Conservation (phyloP, 805 yeast genomes). For the Vanderwaltozyma tropicalis region DNA sequence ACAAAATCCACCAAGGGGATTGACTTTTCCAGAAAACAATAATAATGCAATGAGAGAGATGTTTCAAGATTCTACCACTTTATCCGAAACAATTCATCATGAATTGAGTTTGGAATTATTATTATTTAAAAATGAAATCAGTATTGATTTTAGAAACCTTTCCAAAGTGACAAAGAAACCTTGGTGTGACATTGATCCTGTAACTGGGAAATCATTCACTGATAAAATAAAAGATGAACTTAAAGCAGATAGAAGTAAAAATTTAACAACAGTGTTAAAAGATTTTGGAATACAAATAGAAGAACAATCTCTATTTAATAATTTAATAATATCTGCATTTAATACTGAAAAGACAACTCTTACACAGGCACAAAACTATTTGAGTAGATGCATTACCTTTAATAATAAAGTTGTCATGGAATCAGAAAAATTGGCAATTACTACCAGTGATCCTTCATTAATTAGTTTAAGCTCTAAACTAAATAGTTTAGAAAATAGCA, state of each 20-base stretch:
- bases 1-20: slow-evolving; percentile 42
- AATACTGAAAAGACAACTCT: slow-evolving; percentile 25
- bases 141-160: slow-evolving; percentile 48
- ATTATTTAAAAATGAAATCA: slow-evolving; percentile 50
- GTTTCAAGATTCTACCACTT: slow-evolving; percentile 28
- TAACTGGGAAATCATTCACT: slow-evolving; percentile 41
- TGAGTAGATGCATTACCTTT: slow-evolving; percentile 55
- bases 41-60: slow-evolving; percentile 37
- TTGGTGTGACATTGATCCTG: slow-evolving; percentile 46
- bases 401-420: slow-evolving; percentile 51
- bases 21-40: slow-evolving; percentile 50
- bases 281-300: slow-evolving; percentile 29
- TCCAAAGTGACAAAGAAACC: slow-evolving; percentile 44
- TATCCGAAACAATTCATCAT: slow-evolving; percentile 27
- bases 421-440: slow-evolving; percentile 45
- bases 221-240: slow-evolving; percentile 50
- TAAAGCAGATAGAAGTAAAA: slow-evolving; percentile 33
- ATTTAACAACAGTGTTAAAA: slow-evolving; percentile 31
- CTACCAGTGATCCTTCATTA: slow-evolving; percentile 58
- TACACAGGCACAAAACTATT: slow-evolving; percentile 39
- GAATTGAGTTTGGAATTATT: slow-evolving; percentile 45
- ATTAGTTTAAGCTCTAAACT: slow-evolving; percentile 54
- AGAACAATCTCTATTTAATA: slow-evolving; percentile 26
- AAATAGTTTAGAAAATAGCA: slow-evolving; percentile 41
- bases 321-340: slow-evolving; percentile 29